Percentiles rank a stretch among this genome's conserved stretches.
Conservation (phyloP, 176 grass and related monocot species). For the Oryza officinalis region DNA sequence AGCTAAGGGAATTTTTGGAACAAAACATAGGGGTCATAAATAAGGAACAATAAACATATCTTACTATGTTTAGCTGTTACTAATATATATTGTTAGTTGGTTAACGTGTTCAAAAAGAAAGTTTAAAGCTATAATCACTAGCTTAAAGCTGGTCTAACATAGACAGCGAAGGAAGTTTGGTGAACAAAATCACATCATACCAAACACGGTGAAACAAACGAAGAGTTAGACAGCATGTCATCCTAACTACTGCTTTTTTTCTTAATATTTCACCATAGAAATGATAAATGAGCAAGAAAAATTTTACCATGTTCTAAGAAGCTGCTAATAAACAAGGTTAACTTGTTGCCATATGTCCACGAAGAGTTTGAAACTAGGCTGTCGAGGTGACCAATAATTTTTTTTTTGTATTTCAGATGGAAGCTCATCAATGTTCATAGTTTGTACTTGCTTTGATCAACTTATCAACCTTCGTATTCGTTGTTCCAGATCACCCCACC, state of each 20-base stretch:
- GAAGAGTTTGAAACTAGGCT: constrained; percentile 11
- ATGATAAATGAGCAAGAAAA: background rate
- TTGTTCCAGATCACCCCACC: constrained; percentile 19
- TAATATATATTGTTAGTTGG: background rate
- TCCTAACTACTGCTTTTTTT: constrained; percentile 30
- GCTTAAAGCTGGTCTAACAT: constrained; percentile 1
- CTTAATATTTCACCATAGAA: background rate
- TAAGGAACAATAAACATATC: background rate
- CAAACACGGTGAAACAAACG: constrained; percentile 17
- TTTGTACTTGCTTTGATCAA: constrained; percentile 17
- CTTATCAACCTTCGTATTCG: background rate
- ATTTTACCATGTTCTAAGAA: background rate
- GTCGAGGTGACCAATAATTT: background rate
- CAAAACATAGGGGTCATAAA: background rate
- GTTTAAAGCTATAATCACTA: background rate
- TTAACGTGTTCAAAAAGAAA: background rate
- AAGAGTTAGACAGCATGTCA: constrained; percentile 19
- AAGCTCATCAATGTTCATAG: constrained; percentile 31
- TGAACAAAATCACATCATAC: constrained; percentile 25
- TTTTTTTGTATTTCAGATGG: constrained; percentile 15
- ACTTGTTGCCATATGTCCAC: background rate
- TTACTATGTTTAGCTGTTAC: background rate
- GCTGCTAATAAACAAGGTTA: constrained; percentile 6
- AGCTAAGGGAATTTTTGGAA: background rate
- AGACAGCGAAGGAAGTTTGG: constrained; percentile 21